Evolutionary conservation across 2,329 filamentous ascomycete genomes (phyloP), one percentile per base, ranked within the genome.

Genomic region (Paracamarosporium sp.): DNA sequence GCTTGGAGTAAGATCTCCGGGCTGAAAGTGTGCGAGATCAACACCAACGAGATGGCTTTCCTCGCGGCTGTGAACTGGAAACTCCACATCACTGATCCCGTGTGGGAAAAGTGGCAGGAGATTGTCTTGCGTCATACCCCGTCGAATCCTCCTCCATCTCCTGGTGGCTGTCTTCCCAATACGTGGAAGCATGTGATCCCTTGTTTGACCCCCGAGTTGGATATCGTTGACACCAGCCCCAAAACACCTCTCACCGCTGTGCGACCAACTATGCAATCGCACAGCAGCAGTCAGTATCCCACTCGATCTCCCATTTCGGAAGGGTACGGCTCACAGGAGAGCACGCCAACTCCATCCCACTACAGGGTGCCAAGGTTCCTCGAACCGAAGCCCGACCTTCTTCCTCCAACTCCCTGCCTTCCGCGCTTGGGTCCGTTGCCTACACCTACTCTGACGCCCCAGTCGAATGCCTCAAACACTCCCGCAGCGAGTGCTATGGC

Each of bases 1-100:
- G 95, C 95, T 40, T 99, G 95, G 95, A 98, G 94, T 78, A 98
- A 97, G 83, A 99, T 99, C 68, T 98, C 95, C 17, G 95, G 95
- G n/a, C 83, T 99, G 56, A 92, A 91, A 74, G 93, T 93, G 3
- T 83, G 86, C 55, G 95, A 99, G 79, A 98, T 99, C 78, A 98
- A 98, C 79, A 90, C 93, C 72, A 98, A 98, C 76, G 95, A 99
- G 80, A 90, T 96, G 76, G 88, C 91, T 17, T 99, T 98, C 75
- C 85, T 99, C 45, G 81, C 90, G 60, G 91, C 93, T 44, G 92
- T 99, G 61, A 89, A 92, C 76, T 99, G 94, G 93, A 92, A 93
- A 70, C 86, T 99, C 28, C 95, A 99, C 76, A 94, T 99, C 62
- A 90, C 92, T 0, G 93, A 97, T 65, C 85, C 89, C 3, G 85